These are phyloP conservation scores for Nemania diffusa DNA, from an alignment of 2,329 filamentous ascomycete genomes.

Conservation along the genomic window DNA sequence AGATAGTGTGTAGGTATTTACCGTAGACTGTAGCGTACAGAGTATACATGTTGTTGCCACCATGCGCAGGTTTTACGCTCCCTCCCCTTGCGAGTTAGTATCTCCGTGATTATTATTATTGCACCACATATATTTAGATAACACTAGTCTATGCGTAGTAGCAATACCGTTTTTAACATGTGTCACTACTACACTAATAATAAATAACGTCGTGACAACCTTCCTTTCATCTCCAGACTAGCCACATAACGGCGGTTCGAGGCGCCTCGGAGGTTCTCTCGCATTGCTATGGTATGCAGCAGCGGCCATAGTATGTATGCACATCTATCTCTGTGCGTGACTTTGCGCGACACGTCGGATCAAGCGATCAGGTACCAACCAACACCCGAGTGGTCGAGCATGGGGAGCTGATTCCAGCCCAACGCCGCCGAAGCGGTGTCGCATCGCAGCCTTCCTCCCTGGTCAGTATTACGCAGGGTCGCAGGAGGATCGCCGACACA, in stretches of 20 bases:
- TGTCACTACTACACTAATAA: not conserved
- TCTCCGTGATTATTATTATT: conserved; percentile 29
- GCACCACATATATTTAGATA: too few species aligned
- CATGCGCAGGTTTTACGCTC: not conserved
- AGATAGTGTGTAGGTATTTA: too few species aligned
- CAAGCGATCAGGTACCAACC: conserved; percentile 49
- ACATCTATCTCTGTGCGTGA: conserved; percentile 21
- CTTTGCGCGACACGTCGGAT: conserved; percentile 34
- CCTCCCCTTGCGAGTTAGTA: conserved; percentile 26
- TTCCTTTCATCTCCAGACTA: conserved; percentile 5
- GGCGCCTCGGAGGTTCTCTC: conserved; percentile 3
- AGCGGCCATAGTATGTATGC: not conserved
- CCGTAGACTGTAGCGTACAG: too few species aligned
- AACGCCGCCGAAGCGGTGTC: conserved; percentile 45
- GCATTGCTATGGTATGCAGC: conserved; percentile 7
- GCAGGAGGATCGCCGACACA: conserved; percentile 48
- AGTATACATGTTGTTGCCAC: conserved; percentile 1
- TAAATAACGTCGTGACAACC: conserved; percentile 19
- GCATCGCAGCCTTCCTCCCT: conserved; percentile 42
- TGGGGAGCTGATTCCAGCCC: conserved; percentile 45
- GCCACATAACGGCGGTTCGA: not conserved
- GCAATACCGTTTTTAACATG: too few species aligned
- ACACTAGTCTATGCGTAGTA: not conserved
- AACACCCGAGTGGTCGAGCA: conserved; percentile 40
- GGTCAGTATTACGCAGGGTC: conserved; percentile 46